A percentile compares a stretch with the other conserved stretches of the same genome.
These are phyloP conservation scores for Plasmodium cynomolgi DNA, from an alignment of 169 alveolate genomes.

Conservation along the genomic window DNA sequence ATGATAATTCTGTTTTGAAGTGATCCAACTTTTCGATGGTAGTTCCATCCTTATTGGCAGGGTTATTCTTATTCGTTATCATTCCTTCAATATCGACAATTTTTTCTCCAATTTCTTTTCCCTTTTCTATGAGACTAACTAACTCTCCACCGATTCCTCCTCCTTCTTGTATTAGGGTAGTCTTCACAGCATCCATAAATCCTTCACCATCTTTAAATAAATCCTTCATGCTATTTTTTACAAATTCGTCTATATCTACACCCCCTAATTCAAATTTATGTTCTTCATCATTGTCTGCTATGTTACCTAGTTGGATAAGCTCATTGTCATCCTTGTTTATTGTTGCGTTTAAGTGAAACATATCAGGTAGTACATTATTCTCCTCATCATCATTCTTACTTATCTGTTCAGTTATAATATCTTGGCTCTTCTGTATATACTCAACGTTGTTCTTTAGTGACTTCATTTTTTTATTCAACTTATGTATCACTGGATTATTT, in stretches of 20 bases:
- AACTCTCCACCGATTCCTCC: conserved; percentile 5
- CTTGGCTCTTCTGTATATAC: background rate
- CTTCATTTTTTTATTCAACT: background rate
- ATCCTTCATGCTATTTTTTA: conserved; percentile 12
- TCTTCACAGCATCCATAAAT: conserved; percentile 34
- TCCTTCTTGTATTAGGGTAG: background rate
- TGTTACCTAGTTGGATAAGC: background rate
- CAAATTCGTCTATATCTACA: background rate
- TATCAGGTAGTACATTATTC: background rate
- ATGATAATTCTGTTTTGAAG: conserved; percentile 3
- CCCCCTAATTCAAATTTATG: background rate
- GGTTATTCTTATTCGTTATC: background rate
- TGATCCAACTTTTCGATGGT: conserved; percentile 1
- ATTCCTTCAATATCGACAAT: background rate
- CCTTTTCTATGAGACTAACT: conserved; percentile 18
- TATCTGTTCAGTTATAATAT: background rate
- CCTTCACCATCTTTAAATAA: conserved; percentile 20
- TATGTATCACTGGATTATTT: background rate
- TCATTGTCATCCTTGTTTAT: background rate
- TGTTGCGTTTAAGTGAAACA: background rate
- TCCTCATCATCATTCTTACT: background rate
- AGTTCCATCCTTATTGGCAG: background rate
- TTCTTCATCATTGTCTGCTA: background rate
- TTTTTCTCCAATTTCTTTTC: conserved; percentile 49
- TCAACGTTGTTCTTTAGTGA: background rate